Base-by-base conservation (phyloP, 495 filamentous ascomycete species). In the Trichoderma virens region DNA sequence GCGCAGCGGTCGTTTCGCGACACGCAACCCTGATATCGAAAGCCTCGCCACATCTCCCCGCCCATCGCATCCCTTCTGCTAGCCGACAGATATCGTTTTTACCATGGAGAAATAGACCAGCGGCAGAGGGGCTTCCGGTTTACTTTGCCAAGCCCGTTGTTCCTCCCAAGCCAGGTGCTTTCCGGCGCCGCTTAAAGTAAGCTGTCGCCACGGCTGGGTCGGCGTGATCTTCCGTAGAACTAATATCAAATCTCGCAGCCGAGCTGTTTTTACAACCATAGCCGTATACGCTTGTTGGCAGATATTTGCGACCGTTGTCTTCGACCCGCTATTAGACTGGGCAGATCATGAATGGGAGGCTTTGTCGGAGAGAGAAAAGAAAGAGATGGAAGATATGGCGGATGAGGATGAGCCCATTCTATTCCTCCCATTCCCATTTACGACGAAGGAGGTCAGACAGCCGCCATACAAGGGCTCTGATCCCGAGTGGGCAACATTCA, bases 401-500 rank as follows among this genome's bases (percentile, higher is more conserved):
- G 64, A 43, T 11, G 69, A 67, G 30, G 64, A 60, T 1, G 61
- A 68, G 5, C 68, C 67, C 69, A 14, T 39, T 13, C 65, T 86
- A 2, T 92, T 93, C 68, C 83, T 93, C 47, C 87, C 89, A 1
- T 72, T 92, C 76, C 70, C 84, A 67, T 60, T 76, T 75, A 76
- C 78, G 67, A 70, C 78, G 75, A 70, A 74, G 72, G 32, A 74
- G 71, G 51, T 83, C 73, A 65, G 69, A 0, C 70, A 70, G 14
- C 45, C 66, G 30, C 74, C 74, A 16, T 93, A 91, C 72, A 76
- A 79, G 27, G 76, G 79, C 28, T 80, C 75, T 3, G 86, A 90
- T 70, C 88, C 89, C 3, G 90, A 92, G 71, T 92, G 87, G 88
- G 77, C 82, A 67, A 76, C 80, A 54, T 92, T 90, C 66, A 68